Conservation (phyloP, 805 yeast genomes). For the Cyberlindnera xishuangbannaensis region DNA sequence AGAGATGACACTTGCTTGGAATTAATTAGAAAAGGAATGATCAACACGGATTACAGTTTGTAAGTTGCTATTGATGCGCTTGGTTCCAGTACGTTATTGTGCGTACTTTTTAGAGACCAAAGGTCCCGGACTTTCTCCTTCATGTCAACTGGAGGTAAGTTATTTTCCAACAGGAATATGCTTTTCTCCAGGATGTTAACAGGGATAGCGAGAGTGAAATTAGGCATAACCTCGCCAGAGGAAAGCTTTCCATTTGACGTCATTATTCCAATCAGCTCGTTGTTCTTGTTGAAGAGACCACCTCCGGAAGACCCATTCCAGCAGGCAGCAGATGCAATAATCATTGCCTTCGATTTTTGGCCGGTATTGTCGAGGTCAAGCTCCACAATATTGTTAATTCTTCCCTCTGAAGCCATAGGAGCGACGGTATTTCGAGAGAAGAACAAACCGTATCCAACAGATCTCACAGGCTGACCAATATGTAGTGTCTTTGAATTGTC, state of each 20-base stretch:
- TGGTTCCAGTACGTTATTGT: slow-evolving; percentile 7
- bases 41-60: too few relatives aligned
- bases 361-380: slow-evolving; percentile 11
- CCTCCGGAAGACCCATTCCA: slow-evolving; percentile 29
- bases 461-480: slow-evolving; percentile 16
- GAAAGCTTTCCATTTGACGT: slow-evolving; percentile 26
- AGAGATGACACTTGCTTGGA: too few relatives aligned
- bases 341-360: slow-evolving; percentile 9
- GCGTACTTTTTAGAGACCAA: slow-evolving; percentile 23
- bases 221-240: slow-evolving; percentile 24
- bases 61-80: too few relatives aligned
- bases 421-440: slow-evolving; percentile 10
- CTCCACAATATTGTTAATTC: slow-evolving; percentile 15
- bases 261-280: slow-evolving; percentile 26
- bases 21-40: too few relatives aligned
- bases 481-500: slow-evolving; percentile 6
- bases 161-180: slow-evolving; percentile 14
- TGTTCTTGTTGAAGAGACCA: slow-evolving; percentile 20
- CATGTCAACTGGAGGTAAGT: slow-evolving; percentile 9
- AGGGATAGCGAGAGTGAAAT: slow-evolving; percentile 25
- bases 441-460: slow-evolving; percentile 25
- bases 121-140: slow-evolving; percentile 12
- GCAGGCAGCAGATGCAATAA: slow-evolving; percentile 25
- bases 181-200: slow-evolving; percentile 21
- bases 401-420: slow-evolving; percentile 22